Base-by-base conservation (phyloP, 2,329 filamentous ascomycete species). In the Fusarium staphyleae region DNA sequence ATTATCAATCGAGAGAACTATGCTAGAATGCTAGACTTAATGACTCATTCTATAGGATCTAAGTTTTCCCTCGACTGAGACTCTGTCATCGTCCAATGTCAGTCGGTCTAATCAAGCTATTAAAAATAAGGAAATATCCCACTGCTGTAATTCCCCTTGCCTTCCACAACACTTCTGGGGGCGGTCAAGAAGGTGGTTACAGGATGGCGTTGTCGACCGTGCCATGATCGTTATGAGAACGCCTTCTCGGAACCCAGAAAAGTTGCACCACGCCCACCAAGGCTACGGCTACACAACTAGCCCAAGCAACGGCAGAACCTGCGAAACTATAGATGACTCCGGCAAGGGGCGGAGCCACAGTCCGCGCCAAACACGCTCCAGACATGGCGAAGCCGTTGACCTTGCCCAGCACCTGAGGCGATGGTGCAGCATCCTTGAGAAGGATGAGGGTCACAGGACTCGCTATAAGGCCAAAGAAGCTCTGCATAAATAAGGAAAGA, bases 351-450 rank as follows among this genome's bases (percentile, higher is more conserved):
- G 87, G 87, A 1, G 87, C 86, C 32, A 90, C 69, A 0, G 86
- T 90, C n/a, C 88, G 80, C 52, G 86, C 87, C 4, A 85, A 82
- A 15, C 87, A 89, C n/a, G 87, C 88, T 2, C 84, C 87, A 3
- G 85, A 87, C 55, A 89, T 89, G 40, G 87, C 87, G 8, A 90
- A 74, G 0, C 88, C 88, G 58, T 91, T 91, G 70, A 91, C 88
- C 63, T 83, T 86, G 1, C 88, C 88, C 13, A 91, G 77, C 5
- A 84, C 81, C 1, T 78, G 80, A 3, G 83, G 77, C 4, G 83
- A 81, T 0, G 87, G 86, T 4, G 85, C 84, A 1, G 88, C 86
- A 73, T 90, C 86, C 70, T 91, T 91, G 66, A 91, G 81, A 47
- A 91, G 77, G 55, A 91, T 90, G 19, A 91, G 77, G 1, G 88